Evolutionary conservation across 495 filamentous ascomycete species (phyloP).

Genomic region (Penicillium riverlandense): DNA sequence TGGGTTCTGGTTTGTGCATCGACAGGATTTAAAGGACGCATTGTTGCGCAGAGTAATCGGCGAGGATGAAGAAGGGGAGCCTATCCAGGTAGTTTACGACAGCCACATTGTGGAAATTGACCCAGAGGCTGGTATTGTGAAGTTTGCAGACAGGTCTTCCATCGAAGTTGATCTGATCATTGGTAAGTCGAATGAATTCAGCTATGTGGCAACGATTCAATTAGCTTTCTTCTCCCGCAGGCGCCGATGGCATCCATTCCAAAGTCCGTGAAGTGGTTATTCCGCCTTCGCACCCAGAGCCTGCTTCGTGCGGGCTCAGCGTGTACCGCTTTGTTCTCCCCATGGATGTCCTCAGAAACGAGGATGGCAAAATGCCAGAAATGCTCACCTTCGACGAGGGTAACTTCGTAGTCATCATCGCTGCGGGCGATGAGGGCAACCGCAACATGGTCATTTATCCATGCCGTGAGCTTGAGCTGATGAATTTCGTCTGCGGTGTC

Average conservation of each 20-base stretch:
- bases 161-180: slow-evolving; percentile 4
- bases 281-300: slow-evolving; percentile 4
- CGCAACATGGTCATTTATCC: slow-evolving; percentile 5
- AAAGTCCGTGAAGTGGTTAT: slow-evolving; percentile 3
- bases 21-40: slow-evolving; percentile 5
- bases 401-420: slow-evolving; percentile 1
- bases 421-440: slow-evolving; percentile 3
- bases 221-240: not conserved
- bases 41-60: not conserved
- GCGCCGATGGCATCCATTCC: slow-evolving; percentile 3
- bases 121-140: slow-evolving; percentile 1
- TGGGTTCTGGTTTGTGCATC: slow-evolving; percentile 3
- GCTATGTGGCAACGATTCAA: not conserved
- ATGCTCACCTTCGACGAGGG: not conserved
- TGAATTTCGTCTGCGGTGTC: slow-evolving; percentile 4
- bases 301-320: slow-evolving; percentile 1
- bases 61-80: not conserved
- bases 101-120: slow-evolving; percentile 3
- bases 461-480: slow-evolving; percentile 1
- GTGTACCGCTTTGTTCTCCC: slow-evolving; percentile 4
- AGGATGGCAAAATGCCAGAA: not conserved
- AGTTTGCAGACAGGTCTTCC: not conserved
- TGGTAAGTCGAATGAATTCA: not conserved
- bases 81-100: not conserved
- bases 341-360: slow-evolving; percentile 1